Conservation (phyloP, 805 yeast genomes). For the Suhomyces pyralidae region DNA sequence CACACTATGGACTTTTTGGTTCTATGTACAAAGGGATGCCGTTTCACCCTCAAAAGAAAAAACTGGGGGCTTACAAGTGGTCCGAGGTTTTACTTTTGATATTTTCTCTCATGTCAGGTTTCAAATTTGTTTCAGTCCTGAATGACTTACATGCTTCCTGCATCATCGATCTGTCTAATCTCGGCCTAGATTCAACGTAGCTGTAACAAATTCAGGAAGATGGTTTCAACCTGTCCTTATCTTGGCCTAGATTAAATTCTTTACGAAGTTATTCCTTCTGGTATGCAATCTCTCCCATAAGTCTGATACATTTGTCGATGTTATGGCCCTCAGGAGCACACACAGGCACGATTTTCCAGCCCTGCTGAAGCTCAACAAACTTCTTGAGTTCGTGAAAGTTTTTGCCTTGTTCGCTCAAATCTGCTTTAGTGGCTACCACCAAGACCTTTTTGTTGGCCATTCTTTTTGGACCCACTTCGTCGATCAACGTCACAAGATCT, state of each 20-base stretch:
- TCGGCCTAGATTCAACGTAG: background rate
- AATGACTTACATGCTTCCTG: background rate
- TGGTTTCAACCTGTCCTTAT: background rate
- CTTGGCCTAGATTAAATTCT: background rate
- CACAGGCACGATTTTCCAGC: slow-evolving; percentile 78
- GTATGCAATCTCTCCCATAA: slow-evolving; percentile 64
- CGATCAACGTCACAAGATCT: slow-evolving; percentile 60
- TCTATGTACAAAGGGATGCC: background rate
- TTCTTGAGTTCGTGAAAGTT: slow-evolving; percentile 46
- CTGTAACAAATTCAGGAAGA: background rate
- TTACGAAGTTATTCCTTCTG: background rate
- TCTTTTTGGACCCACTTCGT: slow-evolving; percentile 69
- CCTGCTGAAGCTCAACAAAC: slow-evolving; percentile 34
- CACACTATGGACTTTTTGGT: background rate
- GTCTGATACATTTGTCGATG: slow-evolving; percentile 60
- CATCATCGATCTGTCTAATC: background rate
- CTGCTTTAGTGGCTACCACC: slow-evolving; percentile 94
- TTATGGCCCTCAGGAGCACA: slow-evolving; percentile 77
- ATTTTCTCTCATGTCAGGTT: background rate
- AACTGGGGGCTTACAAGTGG: background rate
- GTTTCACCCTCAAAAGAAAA: background rate
- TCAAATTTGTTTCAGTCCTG: background rate
- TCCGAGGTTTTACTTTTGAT: background rate
- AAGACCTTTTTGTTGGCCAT: slow-evolving; percentile 60
- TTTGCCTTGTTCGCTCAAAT: slow-evolving; percentile 52